Evolutionary conservation across 2,329 filamentous ascomycete genomes (phyloP).

Genomic region (Alternaria longipes): DNA sequence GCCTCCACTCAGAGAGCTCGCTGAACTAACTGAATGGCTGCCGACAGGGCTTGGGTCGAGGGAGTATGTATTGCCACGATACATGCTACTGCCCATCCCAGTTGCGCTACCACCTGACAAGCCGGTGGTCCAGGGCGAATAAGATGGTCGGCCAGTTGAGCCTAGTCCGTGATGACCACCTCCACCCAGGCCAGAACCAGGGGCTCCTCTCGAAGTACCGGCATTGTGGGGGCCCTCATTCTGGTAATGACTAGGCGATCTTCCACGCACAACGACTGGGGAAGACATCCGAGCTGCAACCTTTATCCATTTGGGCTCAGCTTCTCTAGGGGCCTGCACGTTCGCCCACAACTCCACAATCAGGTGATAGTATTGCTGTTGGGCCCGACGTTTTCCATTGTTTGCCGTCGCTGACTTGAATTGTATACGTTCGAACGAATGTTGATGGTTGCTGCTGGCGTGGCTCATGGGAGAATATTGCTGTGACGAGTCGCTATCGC

Average conservation of each 20-base stretch:
- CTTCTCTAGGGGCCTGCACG: constrained; percentile 43
- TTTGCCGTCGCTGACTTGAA: constrained; percentile 95
- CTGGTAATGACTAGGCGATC: constrained; percentile 56
- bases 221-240: constrained; percentile 57
- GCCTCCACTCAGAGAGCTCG: constrained; percentile 53
- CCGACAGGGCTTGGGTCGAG: constrained; percentile 51
- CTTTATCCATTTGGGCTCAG: constrained; percentile 48
- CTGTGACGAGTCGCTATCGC: constrained; percentile 41
- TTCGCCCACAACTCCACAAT: constrained; percentile 71
- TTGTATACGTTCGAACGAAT: constrained; percentile 86
- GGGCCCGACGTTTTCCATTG: constrained; percentile 88
- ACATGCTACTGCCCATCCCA: constrained; percentile 45
- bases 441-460: constrained; percentile 53
- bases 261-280: constrained; percentile 53
- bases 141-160: constrained; percentile 65
- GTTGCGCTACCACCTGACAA: constrained; percentile 42
- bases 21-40: constrained; percentile 57
- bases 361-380: constrained; percentile 93
- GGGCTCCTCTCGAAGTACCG: constrained; percentile 44
- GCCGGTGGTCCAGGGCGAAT: constrained; percentile 44
- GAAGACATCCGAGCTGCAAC: constrained; percentile 48
- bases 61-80: constrained; percentile 49
- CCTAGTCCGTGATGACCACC: constrained; percentile 68
- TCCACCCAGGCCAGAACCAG: constrained; percentile 43
- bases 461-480: constrained; percentile 48